Base-by-base conservation (phyloP, 768 basidiomycete genomes). In the Agaricus subrufescens region DNA sequence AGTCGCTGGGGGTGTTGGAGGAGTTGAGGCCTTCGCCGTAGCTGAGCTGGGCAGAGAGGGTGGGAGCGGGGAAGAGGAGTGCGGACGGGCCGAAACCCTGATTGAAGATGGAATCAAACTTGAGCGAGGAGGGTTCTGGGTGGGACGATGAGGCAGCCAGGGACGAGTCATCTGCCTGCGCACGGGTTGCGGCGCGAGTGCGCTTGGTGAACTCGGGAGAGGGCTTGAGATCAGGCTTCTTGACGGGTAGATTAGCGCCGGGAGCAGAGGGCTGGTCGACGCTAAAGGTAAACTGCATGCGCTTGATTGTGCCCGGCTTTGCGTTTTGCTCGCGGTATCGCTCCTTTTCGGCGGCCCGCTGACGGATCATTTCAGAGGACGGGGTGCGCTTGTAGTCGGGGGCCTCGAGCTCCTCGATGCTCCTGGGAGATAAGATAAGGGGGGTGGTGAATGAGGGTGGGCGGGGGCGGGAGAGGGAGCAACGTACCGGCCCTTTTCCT, bases 211-310 rank as follows among this genome's bases (percentile, higher is more conserved):
- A 85, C 61, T 87, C 85, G 1, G 77, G 70, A 15, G 83, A 85
- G 5, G 85, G 86, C 64, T 82, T 83, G 25, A 82, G 71, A 67
- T 86, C 83, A 5, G 85, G 86, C 67, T 87, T 88, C 64, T 81
- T 79, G 60, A 80, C 79, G 25, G 74, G 75, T 23, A 72, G 63
- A 57, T 75, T 76, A 14, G 78, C 70, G 23, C 79, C 66, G 1
- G 79, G 63, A 23, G 63, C 75, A 14, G 73, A 63, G 15, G 85
- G 86, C 57, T 86, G 84, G 70, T 92, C 91, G 61, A 92, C 78
- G 61, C 87, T 86, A 69, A 93, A 93, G 1, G 90, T 93, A 72
- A 91, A 93, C 62, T 94, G 91, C 89, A 92, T 91, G 45, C 90
- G 84, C 61, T 90, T 87, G 71, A 92, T 88, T 49, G 80, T 86